A percentile compares a stretch with the other conserved stretches of the same genome.
phyloP scores from a whole-genome alignment of 106 monocot species.

The Dioscorea alata region DNA sequence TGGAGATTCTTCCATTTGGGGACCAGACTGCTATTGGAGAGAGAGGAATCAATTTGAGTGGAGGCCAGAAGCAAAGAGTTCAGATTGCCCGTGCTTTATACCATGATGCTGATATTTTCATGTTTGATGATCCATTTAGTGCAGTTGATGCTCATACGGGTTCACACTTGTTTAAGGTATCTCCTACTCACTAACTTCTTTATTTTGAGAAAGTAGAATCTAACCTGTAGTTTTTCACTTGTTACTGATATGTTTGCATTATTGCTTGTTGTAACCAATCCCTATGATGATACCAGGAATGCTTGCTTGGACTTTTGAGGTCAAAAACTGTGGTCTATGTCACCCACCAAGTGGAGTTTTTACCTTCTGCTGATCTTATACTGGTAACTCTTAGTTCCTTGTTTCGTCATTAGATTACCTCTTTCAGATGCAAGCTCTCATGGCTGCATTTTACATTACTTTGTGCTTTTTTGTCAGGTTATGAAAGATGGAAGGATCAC shows the following conservation, averaged over 20 bases:
- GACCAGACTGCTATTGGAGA: slow-evolving; percentile 92
- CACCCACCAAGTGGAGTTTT: slow-evolving; percentile 93
- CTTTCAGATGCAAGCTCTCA: no score
- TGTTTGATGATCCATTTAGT: slow-evolving; percentile 96
- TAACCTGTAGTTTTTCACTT: neutral
- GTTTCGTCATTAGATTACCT: neutral
- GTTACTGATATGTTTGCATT: no score
- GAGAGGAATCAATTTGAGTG: slow-evolving; percentile 92
- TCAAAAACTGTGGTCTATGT: slow-evolving; percentile 90
- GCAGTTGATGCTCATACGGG: slow-evolving; percentile 95
- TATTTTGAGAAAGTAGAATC: neutral
- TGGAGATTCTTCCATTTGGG: slow-evolving; percentile 82
- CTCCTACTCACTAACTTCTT: no score
- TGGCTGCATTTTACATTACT: no score
- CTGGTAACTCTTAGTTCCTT: slow-evolving; percentile 41
- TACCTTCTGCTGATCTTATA: slow-evolving; percentile 88
- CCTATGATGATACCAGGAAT: slow-evolving; percentile 43
- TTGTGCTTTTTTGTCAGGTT: slow-evolving; percentile 26
- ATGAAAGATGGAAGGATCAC: slow-evolving; percentile 81
- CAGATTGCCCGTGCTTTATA: slow-evolving; percentile 94
- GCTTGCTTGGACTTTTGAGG: slow-evolving; percentile 54
- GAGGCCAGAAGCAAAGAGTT: slow-evolving; percentile 93
- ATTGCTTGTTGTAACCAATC: neutral
- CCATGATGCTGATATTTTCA: slow-evolving; percentile 78
- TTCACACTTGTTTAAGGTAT: slow-evolving; percentile 88